Evolutionary conservation across 192 early-diverging fungal genomes (phyloP).

Genomic region (Helicostylum pulchrum): DNA sequence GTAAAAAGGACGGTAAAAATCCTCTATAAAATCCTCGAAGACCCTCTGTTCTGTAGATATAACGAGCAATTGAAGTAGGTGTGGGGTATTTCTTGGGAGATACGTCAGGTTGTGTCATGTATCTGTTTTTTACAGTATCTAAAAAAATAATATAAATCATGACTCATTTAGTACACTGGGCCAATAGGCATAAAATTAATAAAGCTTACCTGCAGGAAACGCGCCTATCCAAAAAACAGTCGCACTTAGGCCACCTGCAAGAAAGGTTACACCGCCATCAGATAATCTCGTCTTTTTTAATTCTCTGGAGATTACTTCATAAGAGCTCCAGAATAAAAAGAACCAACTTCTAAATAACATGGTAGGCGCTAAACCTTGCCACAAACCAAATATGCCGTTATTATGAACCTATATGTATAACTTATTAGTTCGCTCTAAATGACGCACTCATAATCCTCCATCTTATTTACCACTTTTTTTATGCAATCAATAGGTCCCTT

Average conservation of each 20-base stretch:
- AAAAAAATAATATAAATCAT: neutral
- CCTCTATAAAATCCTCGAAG: conserved; percentile 86
- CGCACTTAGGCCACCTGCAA: conserved; percentile 82
- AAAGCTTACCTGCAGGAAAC: conserved; percentile 33
- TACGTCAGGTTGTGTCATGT: conserved; percentile 87
- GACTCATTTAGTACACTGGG: conserved; percentile 10
- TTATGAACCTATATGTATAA: conserved; percentile 54
- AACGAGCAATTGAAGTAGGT: conserved; percentile 46
- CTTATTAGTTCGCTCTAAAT: neutral
- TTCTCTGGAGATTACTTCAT: conserved; percentile 57
- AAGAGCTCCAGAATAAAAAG: conserved; percentile 73
- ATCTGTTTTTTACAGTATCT: conserved; percentile 91
- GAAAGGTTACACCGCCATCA: conserved; percentile 64
- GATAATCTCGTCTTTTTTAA: conserved; percentile 48
- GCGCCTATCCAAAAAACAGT: conserved; percentile 82
- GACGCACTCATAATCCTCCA: neutral
- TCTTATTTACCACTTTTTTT: conserved; percentile 53
- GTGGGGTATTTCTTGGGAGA: conserved; percentile 61
- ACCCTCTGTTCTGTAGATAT: conserved; percentile 71
- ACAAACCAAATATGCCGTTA: conserved; percentile 79
- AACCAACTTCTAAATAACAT: conserved; percentile 82
- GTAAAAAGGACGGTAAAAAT: conserved; percentile 84
- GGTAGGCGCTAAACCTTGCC: conserved; percentile 81
- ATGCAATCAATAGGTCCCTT: conserved; percentile 85
- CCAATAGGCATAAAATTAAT: too few relatives aligned